phyloP scores from a whole-genome alignment of 192 early-diverging fungal species.

The Coemansia sp. region DNA sequence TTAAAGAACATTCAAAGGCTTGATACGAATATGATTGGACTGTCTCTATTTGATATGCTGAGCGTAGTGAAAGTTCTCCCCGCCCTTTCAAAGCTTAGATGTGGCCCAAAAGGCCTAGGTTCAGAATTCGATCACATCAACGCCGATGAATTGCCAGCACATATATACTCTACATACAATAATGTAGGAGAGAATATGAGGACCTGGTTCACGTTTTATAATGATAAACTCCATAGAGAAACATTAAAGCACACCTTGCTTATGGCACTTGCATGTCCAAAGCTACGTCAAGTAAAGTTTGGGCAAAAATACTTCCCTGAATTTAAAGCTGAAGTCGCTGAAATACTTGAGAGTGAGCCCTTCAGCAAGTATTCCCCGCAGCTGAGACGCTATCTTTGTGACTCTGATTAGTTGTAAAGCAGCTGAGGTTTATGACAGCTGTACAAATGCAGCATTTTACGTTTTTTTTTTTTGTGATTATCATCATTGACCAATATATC shows the following conservation, averaged over 20 bases:
- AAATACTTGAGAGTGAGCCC: background rate
- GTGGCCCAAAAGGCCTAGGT: background rate
- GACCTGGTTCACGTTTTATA: background rate
- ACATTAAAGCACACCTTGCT: background rate
- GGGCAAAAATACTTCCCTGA: too few species aligned
- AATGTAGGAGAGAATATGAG: background rate
- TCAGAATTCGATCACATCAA: background rate
- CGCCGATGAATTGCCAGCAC: background rate
- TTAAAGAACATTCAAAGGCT: background rate
- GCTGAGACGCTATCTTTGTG: background rate
- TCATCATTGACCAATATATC: too few species aligned
- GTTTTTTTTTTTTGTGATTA: too few species aligned
- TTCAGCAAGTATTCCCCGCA: background rate
- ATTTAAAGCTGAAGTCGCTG: background rate
- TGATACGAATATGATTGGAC: background rate
- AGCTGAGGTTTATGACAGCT: background rate
- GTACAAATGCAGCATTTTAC: background rate
- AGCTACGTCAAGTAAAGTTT: background rate
- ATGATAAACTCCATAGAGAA: too few species aligned
- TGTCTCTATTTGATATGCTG: too few species aligned
- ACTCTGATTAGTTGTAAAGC: background rate
- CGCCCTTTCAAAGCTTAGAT: background rate
- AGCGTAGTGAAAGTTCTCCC: background rate
- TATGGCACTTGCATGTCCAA: too few species aligned
- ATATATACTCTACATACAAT: background rate